Percentiles rank a stretch among this genome's conserved stretches.
Evolutionary conservation across 768 basidiomycete genomes (phyloP).

Genomic region (Butyriboletus loyo): DNA sequence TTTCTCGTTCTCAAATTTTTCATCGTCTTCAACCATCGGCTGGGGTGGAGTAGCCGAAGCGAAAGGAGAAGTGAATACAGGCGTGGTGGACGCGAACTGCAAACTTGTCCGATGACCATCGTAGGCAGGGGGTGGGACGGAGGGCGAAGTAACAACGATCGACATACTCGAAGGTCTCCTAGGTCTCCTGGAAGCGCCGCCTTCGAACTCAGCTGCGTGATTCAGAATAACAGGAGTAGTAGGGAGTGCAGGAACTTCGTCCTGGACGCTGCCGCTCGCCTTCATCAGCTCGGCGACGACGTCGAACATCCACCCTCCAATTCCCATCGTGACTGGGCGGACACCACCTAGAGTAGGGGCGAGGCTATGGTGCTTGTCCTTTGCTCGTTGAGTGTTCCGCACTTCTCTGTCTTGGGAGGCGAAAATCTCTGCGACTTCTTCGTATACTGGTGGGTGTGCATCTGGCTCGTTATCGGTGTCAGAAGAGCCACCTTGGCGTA

Average conservation of each 20-base stretch:
- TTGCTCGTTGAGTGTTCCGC: conserved; percentile 19
- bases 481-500: conserved; percentile 57
- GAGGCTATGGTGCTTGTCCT: conserved; percentile 43
- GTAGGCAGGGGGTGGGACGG: conserved; percentile 30
- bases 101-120: conserved; percentile 43
- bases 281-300: conserved; percentile 64
- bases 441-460: conserved; percentile 27
- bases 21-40: conserved; percentile 34
- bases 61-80: conserved; percentile 35
- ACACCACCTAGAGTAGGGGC: conserved; percentile 34
- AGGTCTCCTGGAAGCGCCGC: conserved; percentile 17
- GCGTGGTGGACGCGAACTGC: conserved; percentile 62
- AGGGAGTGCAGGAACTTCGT: conserved; percentile 17
- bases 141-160: conserved; percentile 35
- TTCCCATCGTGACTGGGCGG: conserved; percentile 48
- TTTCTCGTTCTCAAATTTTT: conserved; percentile 47
- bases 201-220: conserved; percentile 19
- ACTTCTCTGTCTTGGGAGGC: conserved; percentile 46
- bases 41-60: background rate
- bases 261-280: background rate
- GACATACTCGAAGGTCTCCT: conserved; percentile 34
- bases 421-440: conserved; percentile 45
- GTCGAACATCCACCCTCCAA: conserved; percentile 86
- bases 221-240: conserved; percentile 21
- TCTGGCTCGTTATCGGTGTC: conserved; percentile 37